A percentile compares a stretch with the other conserved stretches of the same genome.
These are phyloP conservation scores for Malassezia furfur DNA, from an alignment of 1,284 basidiomycete species.

Conservation along the genomic window DNA sequence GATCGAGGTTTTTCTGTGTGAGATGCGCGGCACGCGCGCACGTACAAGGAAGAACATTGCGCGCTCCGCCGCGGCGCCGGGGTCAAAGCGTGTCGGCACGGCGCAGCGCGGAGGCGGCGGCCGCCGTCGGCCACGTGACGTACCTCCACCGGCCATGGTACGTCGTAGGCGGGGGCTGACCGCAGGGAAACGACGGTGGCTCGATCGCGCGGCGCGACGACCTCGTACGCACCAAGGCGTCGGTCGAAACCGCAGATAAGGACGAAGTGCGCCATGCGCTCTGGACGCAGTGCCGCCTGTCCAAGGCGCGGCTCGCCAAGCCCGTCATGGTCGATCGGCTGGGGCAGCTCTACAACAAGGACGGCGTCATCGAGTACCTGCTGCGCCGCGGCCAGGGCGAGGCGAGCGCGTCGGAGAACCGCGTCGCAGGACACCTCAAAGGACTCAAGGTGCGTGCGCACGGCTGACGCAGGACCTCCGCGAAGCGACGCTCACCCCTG, in stretches of 20 bases:
- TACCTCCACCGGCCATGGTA: slow-evolving; percentile 10
- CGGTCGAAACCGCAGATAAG: slow-evolving; percentile 24
- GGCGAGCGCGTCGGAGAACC: slow-evolving; percentile 8
- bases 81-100: background rate
- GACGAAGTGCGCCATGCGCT: slow-evolving; percentile 28
- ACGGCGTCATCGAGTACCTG: slow-evolving; percentile 35
- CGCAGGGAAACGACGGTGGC: slow-evolving; percentile 45
- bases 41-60: slow-evolving; percentile 35
- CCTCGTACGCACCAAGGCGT: slow-evolving; percentile 33
- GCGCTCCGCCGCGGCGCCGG: background rate
- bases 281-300: slow-evolving; percentile 38
- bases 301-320: slow-evolving; percentile 22
- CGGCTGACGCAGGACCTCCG: slow-evolving; percentile 22
- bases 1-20: slow-evolving; percentile 68
- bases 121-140: background rate
- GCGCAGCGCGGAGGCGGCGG: background rate
- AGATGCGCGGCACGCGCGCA: background rate
- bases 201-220: slow-evolving; percentile 41
- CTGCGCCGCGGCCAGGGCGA: slow-evolving; percentile 12
- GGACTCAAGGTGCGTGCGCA: slow-evolving; percentile 24
- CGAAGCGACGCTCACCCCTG: slow-evolving; percentile 24
- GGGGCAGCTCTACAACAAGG: slow-evolving; percentile 45
- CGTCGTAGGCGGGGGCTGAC: slow-evolving; percentile 11
- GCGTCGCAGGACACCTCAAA: slow-evolving; percentile 29
- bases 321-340: slow-evolving; percentile 38